Conservation (phyloP, 228 moss, liverwort and hornwort genomes). For the Sphagnum magellanicum region DNA sequence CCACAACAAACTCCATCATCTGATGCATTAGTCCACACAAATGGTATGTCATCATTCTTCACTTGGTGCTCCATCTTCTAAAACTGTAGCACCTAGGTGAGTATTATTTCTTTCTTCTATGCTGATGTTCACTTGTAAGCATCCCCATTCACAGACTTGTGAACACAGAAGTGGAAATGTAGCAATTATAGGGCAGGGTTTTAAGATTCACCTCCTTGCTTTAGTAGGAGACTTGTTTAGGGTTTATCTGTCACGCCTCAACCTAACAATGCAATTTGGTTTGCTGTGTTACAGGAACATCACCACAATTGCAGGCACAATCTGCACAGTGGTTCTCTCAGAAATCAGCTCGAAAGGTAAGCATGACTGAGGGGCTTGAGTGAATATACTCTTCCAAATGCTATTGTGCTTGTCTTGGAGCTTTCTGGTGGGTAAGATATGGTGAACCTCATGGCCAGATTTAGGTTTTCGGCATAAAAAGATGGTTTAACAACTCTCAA, state of each 20-base stretch:
- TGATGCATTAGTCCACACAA: slow-evolving; percentile 35
- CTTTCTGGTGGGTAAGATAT: neutral
- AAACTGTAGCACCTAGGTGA: too few relatives aligned
- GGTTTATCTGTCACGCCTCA: too few relatives aligned
- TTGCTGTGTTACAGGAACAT: slow-evolving; percentile 22
- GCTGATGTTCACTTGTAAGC: too few relatives aligned
- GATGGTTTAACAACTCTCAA: too few relatives aligned
- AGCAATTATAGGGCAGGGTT: too few relatives aligned
- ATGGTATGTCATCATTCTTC: slow-evolving; percentile 6
- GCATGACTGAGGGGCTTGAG: neutral
- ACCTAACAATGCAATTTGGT: too few relatives aligned
- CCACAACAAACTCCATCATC: slow-evolving; percentile 20
- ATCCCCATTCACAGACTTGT: too few relatives aligned
- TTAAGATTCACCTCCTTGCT: too few relatives aligned
- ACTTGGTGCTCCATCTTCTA: too few relatives aligned
- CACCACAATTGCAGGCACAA: slow-evolving; percentile 51
- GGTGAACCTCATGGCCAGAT: neutral
- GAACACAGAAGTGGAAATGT: too few relatives aligned
- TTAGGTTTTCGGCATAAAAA: neutral
- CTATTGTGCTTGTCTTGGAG: neutral
- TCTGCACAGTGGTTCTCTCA: slow-evolving; percentile 79
- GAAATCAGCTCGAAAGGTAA: slow-evolving; percentile 73
- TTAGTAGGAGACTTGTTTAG: too few relatives aligned
- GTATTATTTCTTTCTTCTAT: too few relatives aligned
- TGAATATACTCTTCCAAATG: neutral